These are phyloP conservation scores for Aspergillus japonicus DNA, from an alignment of 2,329 filamentous ascomycete species.

Conservation along the genomic window DNA sequence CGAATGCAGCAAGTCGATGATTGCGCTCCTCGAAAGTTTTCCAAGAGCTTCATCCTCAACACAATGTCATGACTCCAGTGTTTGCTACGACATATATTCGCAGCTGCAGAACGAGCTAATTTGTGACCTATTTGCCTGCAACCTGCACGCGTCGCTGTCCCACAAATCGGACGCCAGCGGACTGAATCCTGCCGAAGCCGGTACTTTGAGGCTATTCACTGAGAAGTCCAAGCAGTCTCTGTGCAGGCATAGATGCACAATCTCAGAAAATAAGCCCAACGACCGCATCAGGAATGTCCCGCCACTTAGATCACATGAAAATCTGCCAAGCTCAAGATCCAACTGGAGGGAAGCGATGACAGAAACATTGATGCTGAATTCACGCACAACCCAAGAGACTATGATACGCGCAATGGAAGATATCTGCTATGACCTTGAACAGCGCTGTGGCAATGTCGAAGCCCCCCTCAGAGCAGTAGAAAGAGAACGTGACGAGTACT, in stretches of 20 bases:
- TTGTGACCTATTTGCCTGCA: slow-evolving; percentile 26
- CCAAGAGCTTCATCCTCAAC: slow-evolving; percentile 16
- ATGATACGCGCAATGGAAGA: slow-evolving; percentile 52
- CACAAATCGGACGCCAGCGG: slow-evolving; percentile 6
- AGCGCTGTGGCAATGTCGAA: slow-evolving; percentile 56
- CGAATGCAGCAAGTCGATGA: slow-evolving; percentile 18
- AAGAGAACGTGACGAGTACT: slow-evolving; percentile 34
- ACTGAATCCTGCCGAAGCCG: slow-evolving; percentile 6
- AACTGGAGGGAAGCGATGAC: slow-evolving; percentile 53
- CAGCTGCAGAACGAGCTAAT: slow-evolving; percentile 27
- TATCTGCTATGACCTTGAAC: slow-evolving; percentile 57
- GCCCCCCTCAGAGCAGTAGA: slow-evolving; percentile 49
- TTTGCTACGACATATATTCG: slow-evolving; percentile 21
- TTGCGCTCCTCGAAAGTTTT: slow-evolving; percentile 21
- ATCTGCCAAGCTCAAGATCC: slow-evolving; percentile 28
- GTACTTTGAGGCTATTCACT: slow-evolving; percentile 24
- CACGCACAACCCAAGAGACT: slow-evolving; percentile 46
- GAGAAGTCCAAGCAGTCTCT: slow-evolving; percentile 3
- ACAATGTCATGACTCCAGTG: slow-evolving; percentile 20
- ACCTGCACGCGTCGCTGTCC: slow-evolving; percentile 19
- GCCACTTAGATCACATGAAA: slow-evolving; percentile 13
- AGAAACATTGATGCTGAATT: slow-evolving; percentile 44
- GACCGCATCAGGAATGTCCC: slow-evolving; percentile 13
- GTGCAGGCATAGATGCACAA: slow-evolving; percentile 14
- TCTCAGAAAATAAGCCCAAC: slow-evolving; percentile 13